A percentile compares a stretch with the other conserved stretches of the same genome.
These are phyloP conservation scores for Dalechampia spathulata DNA, from an alignment of 441 rosid species.

Conservation along the genomic window DNA sequence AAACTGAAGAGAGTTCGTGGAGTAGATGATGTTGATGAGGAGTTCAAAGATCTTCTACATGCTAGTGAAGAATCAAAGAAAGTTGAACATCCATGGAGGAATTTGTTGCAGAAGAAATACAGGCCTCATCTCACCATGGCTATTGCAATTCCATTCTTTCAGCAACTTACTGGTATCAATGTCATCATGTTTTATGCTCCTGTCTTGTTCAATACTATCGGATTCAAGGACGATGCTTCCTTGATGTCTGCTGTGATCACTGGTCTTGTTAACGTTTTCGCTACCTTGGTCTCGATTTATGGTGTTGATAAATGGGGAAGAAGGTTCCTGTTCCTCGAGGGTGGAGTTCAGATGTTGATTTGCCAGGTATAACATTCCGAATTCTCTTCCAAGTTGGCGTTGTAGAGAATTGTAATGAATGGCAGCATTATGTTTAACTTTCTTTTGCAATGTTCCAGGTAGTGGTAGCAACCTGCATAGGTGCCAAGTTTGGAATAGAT, in stretches of 20 bases:
- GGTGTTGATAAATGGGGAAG: conserved; percentile 87
- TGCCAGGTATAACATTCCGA: conserved; percentile 46
- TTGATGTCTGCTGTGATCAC: conserved; percentile 85
- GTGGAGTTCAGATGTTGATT: conserved; percentile 72
- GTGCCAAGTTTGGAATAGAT: conserved; percentile 57
- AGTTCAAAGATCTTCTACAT: conserved; percentile 49
- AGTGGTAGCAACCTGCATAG: conserved; percentile 59
- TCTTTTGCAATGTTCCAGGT: conserved; percentile 18
- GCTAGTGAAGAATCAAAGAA: conserved; percentile 62
- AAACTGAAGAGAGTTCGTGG: conserved; percentile 57
- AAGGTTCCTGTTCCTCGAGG: conserved; percentile 68
- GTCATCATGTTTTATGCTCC: conserved; percentile 92
- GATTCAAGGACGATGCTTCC: conserved; percentile 53
- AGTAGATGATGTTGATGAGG: conserved; percentile 47
- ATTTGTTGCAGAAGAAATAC: conserved; percentile 52
- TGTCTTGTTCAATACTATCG: conserved; percentile 67
- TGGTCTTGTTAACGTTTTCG: conserved; percentile 54
- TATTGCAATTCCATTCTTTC: conserved; percentile 66
- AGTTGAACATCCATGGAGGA: conserved; percentile 68
- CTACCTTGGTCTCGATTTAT: conserved; percentile 65
- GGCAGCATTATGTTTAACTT: no score
- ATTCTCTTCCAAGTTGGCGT: no score
- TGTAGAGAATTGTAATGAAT: no score
- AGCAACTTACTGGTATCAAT: conserved; percentile 79
- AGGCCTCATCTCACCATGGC: conserved; percentile 79